phyloP scores from a whole-genome alignment of 768 basidiomycete genomes.

The Lentinula sp. region DNA sequence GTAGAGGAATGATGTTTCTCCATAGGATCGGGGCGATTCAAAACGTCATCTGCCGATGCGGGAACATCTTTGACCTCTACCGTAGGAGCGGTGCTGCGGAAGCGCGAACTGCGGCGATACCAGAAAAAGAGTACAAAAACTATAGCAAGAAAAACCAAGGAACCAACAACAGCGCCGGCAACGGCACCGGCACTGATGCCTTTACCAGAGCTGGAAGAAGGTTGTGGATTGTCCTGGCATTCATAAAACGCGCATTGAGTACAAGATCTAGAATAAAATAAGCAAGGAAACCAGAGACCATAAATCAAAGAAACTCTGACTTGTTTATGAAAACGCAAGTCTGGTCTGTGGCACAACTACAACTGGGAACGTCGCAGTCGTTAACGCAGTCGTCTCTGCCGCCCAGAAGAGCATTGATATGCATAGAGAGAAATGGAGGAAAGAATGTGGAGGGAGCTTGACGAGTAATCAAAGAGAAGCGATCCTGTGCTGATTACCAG shows the following conservation, averaged over 20 bases:
- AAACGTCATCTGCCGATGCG: conserved; percentile 70
- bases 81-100: conserved; percentile 26
- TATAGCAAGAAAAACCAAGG: conserved; percentile 51
- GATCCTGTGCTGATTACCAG: conserved; percentile 3
- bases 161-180: conserved; percentile 67
- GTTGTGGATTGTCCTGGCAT: conserved; percentile 29
- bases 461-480: conserved; percentile 11
- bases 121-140: conserved; percentile 49
- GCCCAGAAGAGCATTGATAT: conserved; percentile 31
- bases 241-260: conserved; percentile 42
- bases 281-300: not conserved
- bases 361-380: conserved; percentile 36
- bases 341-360: conserved; percentile 50
- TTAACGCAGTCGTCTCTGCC: conserved; percentile 34
- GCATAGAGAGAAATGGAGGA: conserved; percentile 21
- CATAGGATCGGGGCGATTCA: conserved; percentile 76
- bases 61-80: conserved; percentile 55
- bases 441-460: conserved; percentile 25
- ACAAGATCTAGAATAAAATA: conserved; percentile 44
- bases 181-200: conserved; percentile 65
- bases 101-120: conserved; percentile 54
- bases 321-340: conserved; percentile 55
- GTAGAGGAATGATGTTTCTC: conserved; percentile 44
- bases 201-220: conserved; percentile 18
- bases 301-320: conserved; percentile 27